Conservation (phyloP, 2,329 filamentous ascomycete species). For the Orbilia ellipsospora region DNA sequence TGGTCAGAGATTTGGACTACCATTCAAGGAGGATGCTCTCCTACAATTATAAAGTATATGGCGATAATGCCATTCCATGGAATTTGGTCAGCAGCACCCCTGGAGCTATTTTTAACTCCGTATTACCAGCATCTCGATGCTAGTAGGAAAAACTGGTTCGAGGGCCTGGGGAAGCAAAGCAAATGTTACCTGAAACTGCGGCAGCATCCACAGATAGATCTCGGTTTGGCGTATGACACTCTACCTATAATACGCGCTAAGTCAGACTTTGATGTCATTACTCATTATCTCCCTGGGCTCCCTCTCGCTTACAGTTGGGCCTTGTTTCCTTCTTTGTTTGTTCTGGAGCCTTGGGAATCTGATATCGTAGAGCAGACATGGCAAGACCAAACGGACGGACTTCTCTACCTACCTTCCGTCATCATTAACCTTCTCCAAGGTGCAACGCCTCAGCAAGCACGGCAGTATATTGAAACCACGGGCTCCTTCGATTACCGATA, state of each 20-base stretch:
- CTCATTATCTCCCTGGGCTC: neutral
- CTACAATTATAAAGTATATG: conserved; percentile 32
- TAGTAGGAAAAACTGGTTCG: neutral
- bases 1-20: conserved; percentile 19
- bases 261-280: neutral
- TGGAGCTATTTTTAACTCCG: conserved; percentile 6
- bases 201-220: neutral
- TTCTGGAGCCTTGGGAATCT: neutral
- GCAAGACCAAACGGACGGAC: neutral
- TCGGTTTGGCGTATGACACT: neutral
- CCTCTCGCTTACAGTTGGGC: neutral
- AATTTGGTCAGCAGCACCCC: conserved; percentile 12
- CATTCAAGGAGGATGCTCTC: neutral
- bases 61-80: conserved; percentile 24
- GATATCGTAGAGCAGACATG: neutral
- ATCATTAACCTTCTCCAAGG: conserved; percentile 2
- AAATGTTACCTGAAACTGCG: neutral
- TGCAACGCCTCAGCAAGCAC: neutral
- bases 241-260: neutral
- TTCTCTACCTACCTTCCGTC: neutral
- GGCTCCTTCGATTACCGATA: neutral
- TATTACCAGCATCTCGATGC: conserved; percentile 1
- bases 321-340: neutral
- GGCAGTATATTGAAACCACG: neutral
- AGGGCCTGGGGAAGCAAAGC: neutral